Base-by-base conservation (phyloP, 441 rosid species). In the Pelargonium myrrhifolium region DNA sequence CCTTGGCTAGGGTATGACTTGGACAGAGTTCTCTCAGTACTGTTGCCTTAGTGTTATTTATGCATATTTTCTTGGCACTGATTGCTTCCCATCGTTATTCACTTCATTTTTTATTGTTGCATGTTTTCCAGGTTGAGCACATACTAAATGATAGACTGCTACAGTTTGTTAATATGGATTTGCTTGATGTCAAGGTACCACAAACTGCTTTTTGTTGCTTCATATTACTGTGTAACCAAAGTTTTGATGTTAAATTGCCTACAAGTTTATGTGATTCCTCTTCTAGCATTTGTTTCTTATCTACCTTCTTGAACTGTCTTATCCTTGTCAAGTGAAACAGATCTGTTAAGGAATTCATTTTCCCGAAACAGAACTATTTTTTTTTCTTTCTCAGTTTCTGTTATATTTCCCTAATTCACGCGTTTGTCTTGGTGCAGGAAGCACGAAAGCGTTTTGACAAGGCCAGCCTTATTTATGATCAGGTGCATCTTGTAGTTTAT, bases 391-490 rank as follows among this genome's bases (percentile, higher is more conserved):
- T 51, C 18, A 53, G 59, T 53, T n/a, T 53, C 7, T 53, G 56
- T 53, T 17, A 53, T 53, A 4, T 28, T 26, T 42, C 51, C 65
- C 71, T 62, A 21, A 22, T 45, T 71, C 28, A 18, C 71, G 6
- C 66, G 58, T 63, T 55, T 76, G 62, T 59, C 73, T 82, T 72
- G 43, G 59, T 75, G 81, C 90, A 95, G 98, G 99, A 95, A 90
- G 98, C 96, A 62, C 86, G 97, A 73, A 92, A 89, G 82, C 85
- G 86, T 65, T 95, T 95, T 85, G 99, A 95, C 82, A 95, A 90
- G 85, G 91, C 97, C 69, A 87, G 96, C 77, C 89, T 95, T 76
- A 75, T 85, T 61, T 95, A 95, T 70, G 98, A 95, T 71, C 99
- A 95, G 99, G 99, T 92, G 60, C 64, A 51, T 69, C 5, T 24